Conservation (phyloP, 148 eudicot genomes). For the Tetragonia tetragonoides region DNA sequence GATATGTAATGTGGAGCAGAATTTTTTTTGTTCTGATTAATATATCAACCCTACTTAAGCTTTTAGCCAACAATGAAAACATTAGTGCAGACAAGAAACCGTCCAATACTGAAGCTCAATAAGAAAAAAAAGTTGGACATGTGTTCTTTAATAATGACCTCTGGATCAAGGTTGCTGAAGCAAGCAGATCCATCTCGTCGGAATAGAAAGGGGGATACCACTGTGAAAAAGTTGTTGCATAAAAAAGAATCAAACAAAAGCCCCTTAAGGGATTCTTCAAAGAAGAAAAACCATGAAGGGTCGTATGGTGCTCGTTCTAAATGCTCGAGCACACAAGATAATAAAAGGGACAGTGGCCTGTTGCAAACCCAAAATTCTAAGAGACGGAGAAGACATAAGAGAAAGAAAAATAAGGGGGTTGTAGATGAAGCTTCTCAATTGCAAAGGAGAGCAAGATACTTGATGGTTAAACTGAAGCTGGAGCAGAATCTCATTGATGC, state of each 20-base stretch:
- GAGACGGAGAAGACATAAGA: constrained; percentile 46
- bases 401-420: constrained; percentile 40
- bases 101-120: constrained; percentile 21
- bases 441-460: constrained; percentile 75
- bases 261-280: constrained; percentile 11
- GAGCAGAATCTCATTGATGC: constrained; percentile 97
- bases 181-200: constrained; percentile 3
- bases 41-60: not conserved
- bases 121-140: constrained; percentile 19
- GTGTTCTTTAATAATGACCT: constrained; percentile 13
- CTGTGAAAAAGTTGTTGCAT: constrained; percentile 5
- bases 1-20: not conserved
- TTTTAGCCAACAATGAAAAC: constrained; percentile 26
- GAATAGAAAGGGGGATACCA: constrained; percentile 18
- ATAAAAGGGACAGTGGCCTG: constrained; percentile 11
- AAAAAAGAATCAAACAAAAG: constrained; percentile 20
- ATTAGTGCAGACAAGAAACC: constrained; percentile 28
- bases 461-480: constrained; percentile 72
- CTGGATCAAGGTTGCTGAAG: constrained; percentile 19
- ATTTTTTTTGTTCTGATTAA: not conserved
- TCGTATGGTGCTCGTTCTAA: constrained; percentile 25
- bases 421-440: constrained; percentile 63
- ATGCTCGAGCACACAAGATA: constrained; percentile 16
- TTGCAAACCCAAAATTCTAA: constrained; percentile 34
- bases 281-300: constrained; percentile 29